These are phyloP conservation scores for carrot (Daucus carota) DNA, from an alignment of 129 eudicot species.

Conservation along the genomic window DNA sequence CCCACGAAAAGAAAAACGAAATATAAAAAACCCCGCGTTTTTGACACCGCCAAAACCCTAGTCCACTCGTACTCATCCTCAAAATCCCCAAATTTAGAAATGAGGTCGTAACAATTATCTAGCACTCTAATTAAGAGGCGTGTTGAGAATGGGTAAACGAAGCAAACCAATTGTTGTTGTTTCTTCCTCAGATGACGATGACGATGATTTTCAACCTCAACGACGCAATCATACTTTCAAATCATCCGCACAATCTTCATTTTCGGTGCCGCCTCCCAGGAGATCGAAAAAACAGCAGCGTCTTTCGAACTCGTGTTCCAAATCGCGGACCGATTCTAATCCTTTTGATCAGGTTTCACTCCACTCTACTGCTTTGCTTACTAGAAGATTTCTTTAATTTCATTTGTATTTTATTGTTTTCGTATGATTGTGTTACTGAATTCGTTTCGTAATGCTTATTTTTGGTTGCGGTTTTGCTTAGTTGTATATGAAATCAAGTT, in stretches of 20 bases:
- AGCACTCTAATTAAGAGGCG: too few species aligned
- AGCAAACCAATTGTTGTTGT: conserved; percentile 30
- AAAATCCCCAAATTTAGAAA: too few species aligned
- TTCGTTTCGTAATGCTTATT: neutral
- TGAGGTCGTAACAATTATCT: too few species aligned
- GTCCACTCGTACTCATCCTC: neutral
- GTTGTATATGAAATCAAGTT: neutral
- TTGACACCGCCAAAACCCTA: neutral
- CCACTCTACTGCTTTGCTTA: neutral
- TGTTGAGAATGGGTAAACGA: conserved; percentile 28
- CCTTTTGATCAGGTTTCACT: conserved; percentile 27
- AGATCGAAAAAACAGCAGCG: conserved; percentile 39
- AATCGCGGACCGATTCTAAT: conserved; percentile 20
- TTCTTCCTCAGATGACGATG: conserved; percentile 36
- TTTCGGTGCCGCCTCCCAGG: conserved; percentile 19
- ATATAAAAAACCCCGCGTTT: neutral
- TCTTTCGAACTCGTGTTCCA: conserved; percentile 31
- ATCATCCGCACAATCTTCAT: conserved; percentile 18
- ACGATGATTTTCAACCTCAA: conserved; percentile 28
- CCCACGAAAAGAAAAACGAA: neutral
- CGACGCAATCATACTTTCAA: too few species aligned
- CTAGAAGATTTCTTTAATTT: neutral
- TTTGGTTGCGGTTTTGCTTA: too few species aligned
- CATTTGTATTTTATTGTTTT: neutral
- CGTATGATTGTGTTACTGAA: neutral